Conservation (phyloP, 106 monocot species). For the Iris macrosiphon region DNA sequence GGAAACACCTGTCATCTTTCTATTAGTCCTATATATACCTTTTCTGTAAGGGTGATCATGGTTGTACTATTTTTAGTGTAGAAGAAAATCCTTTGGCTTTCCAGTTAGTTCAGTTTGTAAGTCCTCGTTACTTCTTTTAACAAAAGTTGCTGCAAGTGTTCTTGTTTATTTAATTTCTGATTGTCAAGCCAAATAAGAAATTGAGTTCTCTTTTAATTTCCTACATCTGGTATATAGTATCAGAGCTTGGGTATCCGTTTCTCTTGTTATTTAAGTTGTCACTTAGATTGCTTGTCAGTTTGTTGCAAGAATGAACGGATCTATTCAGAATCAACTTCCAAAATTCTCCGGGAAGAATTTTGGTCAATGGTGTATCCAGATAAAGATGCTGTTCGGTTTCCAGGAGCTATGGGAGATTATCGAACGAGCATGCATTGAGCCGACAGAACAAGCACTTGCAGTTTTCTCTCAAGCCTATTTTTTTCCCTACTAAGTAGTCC, state of each 20-base stretch:
- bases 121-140: too few relatives aligned
- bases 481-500: neutral
- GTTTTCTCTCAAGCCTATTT: conserved; percentile 1
- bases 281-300: conserved; percentile 1
- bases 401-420: conserved; percentile 5
- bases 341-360: conserved; percentile 9
- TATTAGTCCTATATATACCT: too few relatives aligned
- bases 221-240: conserved; percentile 4
- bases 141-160: too few relatives aligned
- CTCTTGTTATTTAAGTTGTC: too few relatives aligned
- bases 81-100: too few relatives aligned
- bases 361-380: conserved; percentile 6
- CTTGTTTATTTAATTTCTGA: too few relatives aligned
- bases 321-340: conserved; percentile 1
- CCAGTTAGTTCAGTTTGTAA: too few relatives aligned
- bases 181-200: too few relatives aligned
- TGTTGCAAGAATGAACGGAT: conserved; percentile 1
- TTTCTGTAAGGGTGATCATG: too few relatives aligned
- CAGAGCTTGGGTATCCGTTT: neutral
- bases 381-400: conserved; percentile 1
- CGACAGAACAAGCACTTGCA: neutral
- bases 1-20: too few relatives aligned
- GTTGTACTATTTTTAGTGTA: too few relatives aligned
- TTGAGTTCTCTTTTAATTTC: too few relatives aligned
- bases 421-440: neutral